A percentile compares a stretch with the other conserved stretches of the same genome.
phyloP scores from a whole-genome alignment of 306 rosid genomes.

The Erythrophleum fordii region DNA sequence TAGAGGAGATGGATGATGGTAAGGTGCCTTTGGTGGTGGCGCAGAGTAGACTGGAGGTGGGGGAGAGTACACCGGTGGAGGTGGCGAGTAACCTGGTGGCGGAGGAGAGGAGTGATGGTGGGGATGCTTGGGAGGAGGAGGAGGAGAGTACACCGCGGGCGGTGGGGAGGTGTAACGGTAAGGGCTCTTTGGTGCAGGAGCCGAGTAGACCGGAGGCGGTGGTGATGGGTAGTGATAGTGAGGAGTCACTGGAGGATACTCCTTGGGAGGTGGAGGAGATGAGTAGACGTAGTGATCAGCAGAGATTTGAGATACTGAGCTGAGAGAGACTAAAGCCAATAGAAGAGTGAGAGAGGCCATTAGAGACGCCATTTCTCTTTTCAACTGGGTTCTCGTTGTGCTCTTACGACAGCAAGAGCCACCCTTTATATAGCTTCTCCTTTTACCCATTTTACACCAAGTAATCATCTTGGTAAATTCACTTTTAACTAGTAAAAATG shows the following conservation, averaged over 20 bases:
- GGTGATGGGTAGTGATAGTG: slow-evolving; percentile 13
- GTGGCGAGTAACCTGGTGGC: not conserved
- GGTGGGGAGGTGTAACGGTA: slow-evolving; percentile 35
- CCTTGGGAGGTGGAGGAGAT: slow-evolving; percentile 48
- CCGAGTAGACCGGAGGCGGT: not conserved
- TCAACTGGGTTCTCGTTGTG: slow-evolving; percentile 35
- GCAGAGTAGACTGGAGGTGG: slow-evolving; percentile 23
- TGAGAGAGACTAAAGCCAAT: slow-evolving; percentile 47
- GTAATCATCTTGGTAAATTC: not conserved
- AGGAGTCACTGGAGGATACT: slow-evolving; percentile 8
- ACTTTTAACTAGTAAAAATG: not conserved
- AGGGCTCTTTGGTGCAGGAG: too few species aligned
- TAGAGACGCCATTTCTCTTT: slow-evolving; percentile 50
- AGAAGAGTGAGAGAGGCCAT: slow-evolving; percentile 51
- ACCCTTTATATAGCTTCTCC: slow-evolving; percentile 52
- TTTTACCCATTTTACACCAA: slow-evolving; percentile 33
- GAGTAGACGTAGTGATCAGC: slow-evolving; percentile 49
- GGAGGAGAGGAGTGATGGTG: slow-evolving; percentile 24
- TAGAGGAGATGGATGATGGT: not conserved
- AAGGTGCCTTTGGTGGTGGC: not conserved
- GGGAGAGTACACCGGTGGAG: too few species aligned
- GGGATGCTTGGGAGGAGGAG: not conserved
- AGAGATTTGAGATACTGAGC: slow-evolving; percentile 22
- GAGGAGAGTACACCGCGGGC: not conserved
- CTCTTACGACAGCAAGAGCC: not conserved